Evolutionary conservation across 306 rosid genomes (phyloP), one percentile per base, ranked within the genome.

Genomic region (Cicer bijugum): DNA sequence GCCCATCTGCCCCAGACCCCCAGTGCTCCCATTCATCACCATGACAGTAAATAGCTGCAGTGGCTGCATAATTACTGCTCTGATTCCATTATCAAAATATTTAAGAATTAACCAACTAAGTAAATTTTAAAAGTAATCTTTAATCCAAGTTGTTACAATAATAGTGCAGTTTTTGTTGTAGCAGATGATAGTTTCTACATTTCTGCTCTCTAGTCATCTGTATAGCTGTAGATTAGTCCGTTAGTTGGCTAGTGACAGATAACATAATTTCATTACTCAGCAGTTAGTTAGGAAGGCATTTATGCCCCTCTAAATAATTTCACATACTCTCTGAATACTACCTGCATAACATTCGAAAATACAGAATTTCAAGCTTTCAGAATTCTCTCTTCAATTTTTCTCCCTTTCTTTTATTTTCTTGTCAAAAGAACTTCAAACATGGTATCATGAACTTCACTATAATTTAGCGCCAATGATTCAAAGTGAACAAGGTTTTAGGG

Each of bases 81-180:
- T 42, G 19, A 62, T 75, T 51, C 43, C 71, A 62, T 12, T 51
- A 62, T 48, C 70, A 47, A 16, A 64, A 64, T 64, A 64, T 64
- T 48, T 39, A 53, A 66, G 9, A 55, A 76, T n/a, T 7, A 39
- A 19, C 6, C 53, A 57, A 17, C 15, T 37, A 37, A 12, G 45
- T 35, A 37, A 68, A 47, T 11, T 12, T 59, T 57, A 23, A 52
- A 56, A n/a, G 0, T 44, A 66, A 9, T 58, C 68, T 17, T 17
- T 42, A 14, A 14, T 37, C 1, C 65, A 52, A 14, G 40, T 12
- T 44, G 42, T 59, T 59, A 12, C 10, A 33, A 9, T 28, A 20
- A 56, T 9, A 59, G 42, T 59, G 65, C 42, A 59, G 65, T 33
- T 16, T 17, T 10, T 17, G 59, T 16, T 53, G 33, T 53, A 8